phyloP scores from a whole-genome alignment of 805 yeast genomes.

The Grigorovia jiainica region DNA sequence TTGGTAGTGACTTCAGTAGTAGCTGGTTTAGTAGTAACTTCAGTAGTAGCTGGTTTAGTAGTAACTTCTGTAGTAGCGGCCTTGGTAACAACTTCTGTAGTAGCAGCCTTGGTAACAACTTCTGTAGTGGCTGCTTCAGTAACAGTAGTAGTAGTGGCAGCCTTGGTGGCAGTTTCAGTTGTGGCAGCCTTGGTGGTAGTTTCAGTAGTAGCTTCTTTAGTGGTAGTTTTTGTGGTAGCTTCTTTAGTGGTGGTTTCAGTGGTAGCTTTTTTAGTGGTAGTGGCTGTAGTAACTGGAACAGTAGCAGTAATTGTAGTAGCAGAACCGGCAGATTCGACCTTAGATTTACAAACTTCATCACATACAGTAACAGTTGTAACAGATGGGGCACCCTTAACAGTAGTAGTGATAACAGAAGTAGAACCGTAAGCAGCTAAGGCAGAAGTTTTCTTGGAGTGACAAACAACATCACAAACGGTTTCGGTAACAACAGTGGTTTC shows the following conservation, averaged over 20 bases:
- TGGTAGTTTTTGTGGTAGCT: background rate
- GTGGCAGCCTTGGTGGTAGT: too few species aligned
- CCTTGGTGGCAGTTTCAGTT: background rate
- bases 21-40: background rate
- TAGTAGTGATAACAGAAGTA: slow-evolving; percentile 3
- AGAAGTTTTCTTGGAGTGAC: slow-evolving; percentile 7
- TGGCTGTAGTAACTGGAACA: background rate
- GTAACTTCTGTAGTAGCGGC: background rate
- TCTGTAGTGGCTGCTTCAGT: too few species aligned
- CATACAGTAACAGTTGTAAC: slow-evolving; percentile 7
- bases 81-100: background rate
- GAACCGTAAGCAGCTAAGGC: slow-evolving; percentile 1
- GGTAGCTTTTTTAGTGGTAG: background rate
- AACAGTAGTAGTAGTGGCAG: background rate
- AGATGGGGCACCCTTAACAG: slow-evolving; percentile 1
- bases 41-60: background rate
- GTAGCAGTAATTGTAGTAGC: slow-evolving; percentile 1
- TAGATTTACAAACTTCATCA: slow-evolving; percentile 7
- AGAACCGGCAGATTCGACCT: slow-evolving; percentile 4
- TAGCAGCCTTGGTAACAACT: too few species aligned
- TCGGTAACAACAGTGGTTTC: slow-evolving; percentile 4
- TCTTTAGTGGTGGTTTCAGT: background rate
- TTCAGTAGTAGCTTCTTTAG: background rate
- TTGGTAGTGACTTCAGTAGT: too few species aligned
- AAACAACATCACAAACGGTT: slow-evolving; percentile 9